Percentiles rank a stretch among this genome's conserved stretches.
Conservation (phyloP, 306 rosid species). For the Vigna mungo region DNA sequence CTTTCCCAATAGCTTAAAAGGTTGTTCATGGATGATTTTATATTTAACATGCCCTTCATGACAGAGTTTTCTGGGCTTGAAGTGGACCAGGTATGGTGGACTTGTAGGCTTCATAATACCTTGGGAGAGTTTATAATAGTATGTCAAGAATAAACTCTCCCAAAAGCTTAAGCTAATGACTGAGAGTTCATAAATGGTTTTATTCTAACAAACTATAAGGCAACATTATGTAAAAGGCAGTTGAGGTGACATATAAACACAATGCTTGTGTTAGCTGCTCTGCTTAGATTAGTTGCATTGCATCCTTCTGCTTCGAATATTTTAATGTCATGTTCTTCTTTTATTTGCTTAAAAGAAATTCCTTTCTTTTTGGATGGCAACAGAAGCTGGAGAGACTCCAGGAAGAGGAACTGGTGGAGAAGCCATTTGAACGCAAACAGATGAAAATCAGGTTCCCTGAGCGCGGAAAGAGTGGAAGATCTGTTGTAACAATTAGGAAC, state of each 20-base stretch:
- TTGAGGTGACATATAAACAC: constrained; percentile 8
- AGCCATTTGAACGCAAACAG: constrained; percentile 94
- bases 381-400: constrained; percentile 96
- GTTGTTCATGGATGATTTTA: constrained; percentile 2
- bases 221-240: constrained; percentile 15
- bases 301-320: constrained; percentile 27
- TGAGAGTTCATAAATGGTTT: constrained; percentile 5
- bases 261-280: constrained; percentile 32
- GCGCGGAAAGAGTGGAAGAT: constrained; percentile 94
- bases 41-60: not conserved
- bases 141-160: not conserved
- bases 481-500: constrained; percentile 67
- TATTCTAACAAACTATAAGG: constrained; percentile 14
- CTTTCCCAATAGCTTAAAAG: constrained; percentile 1
- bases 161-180: not conserved
- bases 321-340: constrained; percentile 26
- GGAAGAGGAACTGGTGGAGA: constrained; percentile 85
- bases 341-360: constrained; percentile 40
- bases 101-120: too few species aligned
- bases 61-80: not conserved
- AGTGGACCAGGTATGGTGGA: not conserved
- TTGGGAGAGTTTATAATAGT: not conserved
- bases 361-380: constrained; percentile 45
- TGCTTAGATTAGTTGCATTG: constrained; percentile 35
- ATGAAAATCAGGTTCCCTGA: constrained; percentile 98